A percentile compares a stretch with the other conserved stretches of the same genome.
Conservation (phyloP, 257 asterid species). For the Solanum appendiculatum region DNA sequence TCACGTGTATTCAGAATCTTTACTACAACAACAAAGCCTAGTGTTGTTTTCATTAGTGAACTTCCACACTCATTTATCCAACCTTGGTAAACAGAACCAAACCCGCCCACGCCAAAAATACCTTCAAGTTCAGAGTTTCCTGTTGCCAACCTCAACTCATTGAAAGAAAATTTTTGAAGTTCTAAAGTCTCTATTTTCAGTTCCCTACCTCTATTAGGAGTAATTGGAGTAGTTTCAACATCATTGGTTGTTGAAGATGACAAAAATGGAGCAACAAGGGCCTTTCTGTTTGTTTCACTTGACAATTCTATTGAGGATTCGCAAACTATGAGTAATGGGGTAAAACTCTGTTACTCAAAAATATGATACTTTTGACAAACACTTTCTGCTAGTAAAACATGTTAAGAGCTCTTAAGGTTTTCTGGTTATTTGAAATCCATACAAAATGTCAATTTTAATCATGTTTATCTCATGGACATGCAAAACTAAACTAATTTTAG, state of each 20-base stretch:
- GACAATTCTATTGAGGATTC: constrained; percentile 41
- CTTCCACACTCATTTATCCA: constrained; percentile 64
- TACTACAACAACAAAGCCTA: constrained; percentile 65
- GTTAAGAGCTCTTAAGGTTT: no score
- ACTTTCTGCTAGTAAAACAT: not conserved
- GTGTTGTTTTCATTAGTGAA: constrained; percentile 65
- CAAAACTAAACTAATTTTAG: no score
- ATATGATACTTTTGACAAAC: not conserved
- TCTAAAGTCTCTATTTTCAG: constrained; percentile 61
- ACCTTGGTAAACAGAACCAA: constrained; percentile 8
- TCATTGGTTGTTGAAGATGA: not conserved
- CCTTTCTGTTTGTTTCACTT: constrained; percentile 38
- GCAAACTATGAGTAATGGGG: not conserved
- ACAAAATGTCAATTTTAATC: no score
- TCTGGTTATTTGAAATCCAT: no score
- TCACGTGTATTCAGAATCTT: constrained; percentile 67
- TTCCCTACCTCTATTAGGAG: constrained; percentile 53
- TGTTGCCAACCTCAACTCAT: constrained; percentile 63
- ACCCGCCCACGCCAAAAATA: constrained; percentile 84
- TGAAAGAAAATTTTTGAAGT: constrained; percentile 58
- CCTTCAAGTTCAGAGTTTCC: constrained; percentile 59
- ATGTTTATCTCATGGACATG: no score
- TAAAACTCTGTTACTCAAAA: not conserved
- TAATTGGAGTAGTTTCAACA: constrained; percentile 41
- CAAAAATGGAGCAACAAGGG: constrained; percentile 33